Evolutionary conservation across 169 alveolate genomes (phyloP), one percentile per base, ranked within the genome.

Genomic region (Cryptosporidium viatorum): DNA sequence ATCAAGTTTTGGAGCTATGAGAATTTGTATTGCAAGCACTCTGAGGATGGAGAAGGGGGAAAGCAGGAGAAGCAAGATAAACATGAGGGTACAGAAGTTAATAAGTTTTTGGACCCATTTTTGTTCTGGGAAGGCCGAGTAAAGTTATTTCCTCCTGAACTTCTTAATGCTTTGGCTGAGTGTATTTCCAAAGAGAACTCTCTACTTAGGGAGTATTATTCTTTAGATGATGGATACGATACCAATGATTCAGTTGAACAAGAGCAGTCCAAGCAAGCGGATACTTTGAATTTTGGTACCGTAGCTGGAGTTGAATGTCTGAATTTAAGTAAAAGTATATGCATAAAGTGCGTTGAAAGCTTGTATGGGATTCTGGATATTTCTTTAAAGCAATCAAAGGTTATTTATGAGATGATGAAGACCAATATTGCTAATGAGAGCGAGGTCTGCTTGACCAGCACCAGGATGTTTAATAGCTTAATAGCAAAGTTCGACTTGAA

Each of bases 91-190:
- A 0, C 41, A 18, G 71, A 31, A 9, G 35, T 12, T 16, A 35
- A 33, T 16, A 62, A 35, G n/a, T 80, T 80, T 29, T 43, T 80
- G 65, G 75, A 65, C 45, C 89, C 89, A 12, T 59, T 80, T 62
- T 59, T 39, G 29, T 80, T 80, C 50, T 80, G 89, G 89, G 75
- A 80, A 10, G 89, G 89, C 14, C 33, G 62, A 18, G 62, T 80
- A 3, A 80, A 80, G 67, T 33, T 80, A 0, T 80, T 80, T 80
- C 89, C 89, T 60, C 89, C 89, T 8, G 89, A 80, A 48, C 51
- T 65, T 26, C 52, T 80, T 23, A 31, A 12, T 3, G 75, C 69
- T 26, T 39, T 80, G 48, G 58, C 29, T 10, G 89, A 80, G 18
- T 80, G 89, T 45, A 37, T 80, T 41, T 26, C 48, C 6, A 65